These are phyloP conservation scores for Cornus controversa DNA, from an alignment of 148 eudicot species.

Conservation along the genomic window DNA sequence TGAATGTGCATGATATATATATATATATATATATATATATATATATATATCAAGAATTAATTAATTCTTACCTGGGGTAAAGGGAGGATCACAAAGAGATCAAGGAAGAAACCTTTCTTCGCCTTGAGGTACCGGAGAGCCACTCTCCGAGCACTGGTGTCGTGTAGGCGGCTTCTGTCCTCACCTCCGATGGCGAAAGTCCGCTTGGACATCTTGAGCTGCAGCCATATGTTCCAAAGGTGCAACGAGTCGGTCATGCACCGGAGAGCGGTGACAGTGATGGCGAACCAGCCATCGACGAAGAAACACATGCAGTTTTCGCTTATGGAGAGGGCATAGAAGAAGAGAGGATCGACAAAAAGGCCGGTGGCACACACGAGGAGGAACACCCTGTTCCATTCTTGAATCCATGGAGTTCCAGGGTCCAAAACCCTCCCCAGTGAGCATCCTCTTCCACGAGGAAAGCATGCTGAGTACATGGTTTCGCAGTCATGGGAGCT, in stretches of 20 bases:
- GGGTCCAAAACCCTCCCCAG: constrained; percentile 54
- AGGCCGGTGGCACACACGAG: constrained; percentile 70
- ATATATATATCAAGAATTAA: neutral
- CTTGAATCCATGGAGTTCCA: constrained; percentile 65
- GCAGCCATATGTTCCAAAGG: constrained; percentile 86
- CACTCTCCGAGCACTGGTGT: constrained; percentile 17
- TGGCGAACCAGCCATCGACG: constrained; percentile 90
- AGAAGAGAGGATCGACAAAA: constrained; percentile 86
- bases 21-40: no score
- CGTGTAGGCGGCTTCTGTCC: constrained; percentile 8
- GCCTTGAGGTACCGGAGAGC: constrained; percentile 51
- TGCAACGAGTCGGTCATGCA: constrained; percentile 81
- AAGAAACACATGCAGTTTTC: constrained; percentile 71
- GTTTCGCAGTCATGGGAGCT: neutral
- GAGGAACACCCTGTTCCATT: constrained; percentile 83
- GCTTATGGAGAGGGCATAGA: constrained; percentile 78
- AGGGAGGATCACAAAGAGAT: constrained; percentile 85
- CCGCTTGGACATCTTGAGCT: constrained; percentile 48
- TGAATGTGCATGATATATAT: no score
- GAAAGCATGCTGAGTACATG: neutral
- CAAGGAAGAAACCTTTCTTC: constrained; percentile 64
- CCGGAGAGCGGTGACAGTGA: constrained; percentile 67
- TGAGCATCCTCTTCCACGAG: constrained; percentile 7
- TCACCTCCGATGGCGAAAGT: constrained; percentile 5
- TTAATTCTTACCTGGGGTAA: constrained; percentile 82